Evolutionary conservation across 2,329 filamentous ascomycete genomes (phyloP), one percentile per base, ranked within the genome.

Genomic region (Neofusicoccum umdonicola): DNA sequence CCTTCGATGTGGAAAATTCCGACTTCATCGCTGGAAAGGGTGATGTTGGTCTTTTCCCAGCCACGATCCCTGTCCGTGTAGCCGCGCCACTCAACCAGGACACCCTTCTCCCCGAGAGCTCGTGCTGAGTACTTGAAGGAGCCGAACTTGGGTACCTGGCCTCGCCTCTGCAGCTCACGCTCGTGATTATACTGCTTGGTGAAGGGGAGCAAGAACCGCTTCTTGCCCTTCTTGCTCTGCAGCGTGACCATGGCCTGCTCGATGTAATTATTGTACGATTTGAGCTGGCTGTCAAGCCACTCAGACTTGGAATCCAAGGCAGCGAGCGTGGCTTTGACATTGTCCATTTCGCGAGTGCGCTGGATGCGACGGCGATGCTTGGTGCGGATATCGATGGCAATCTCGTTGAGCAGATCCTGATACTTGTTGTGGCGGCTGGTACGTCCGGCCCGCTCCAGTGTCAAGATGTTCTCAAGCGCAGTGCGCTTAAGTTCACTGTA

Each of bases 101-200:
- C 95, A 62, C 95, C 95, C 80, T 97, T 97, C 74, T 98, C 94
- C 2, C 89, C 89, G 7, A 99, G 87, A 57, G 90, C 89, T 60
- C 93, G 90, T 3, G 92, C 93, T 63, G 91, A 94, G 82, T 99
- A 99, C 81, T 98, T 98, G 87, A 90, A 99, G 42, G 91, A 96
- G 68, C 96, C 95, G 75, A 99, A 99, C 76, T 97, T 97, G 77
- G 96, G 96, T 62, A 96, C 92, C 57, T 94, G 92, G 34, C 95
- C 95, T 7, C 90, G 90, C 65, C 92, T 90, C 74, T 97, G 92
- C 37, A 99, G 88, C 80, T 99, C 95, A 69, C 93, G 90, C 81
- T 98, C 93, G 79, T 99, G 95, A 78, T 97, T 96, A 87, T 97
- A 99, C 78, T 99, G 95, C 74, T 96, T 96, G 27, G 94, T 97